Conservation (phyloP, 257 asterid genomes). For the Thymus quinquecostatus region DNA sequence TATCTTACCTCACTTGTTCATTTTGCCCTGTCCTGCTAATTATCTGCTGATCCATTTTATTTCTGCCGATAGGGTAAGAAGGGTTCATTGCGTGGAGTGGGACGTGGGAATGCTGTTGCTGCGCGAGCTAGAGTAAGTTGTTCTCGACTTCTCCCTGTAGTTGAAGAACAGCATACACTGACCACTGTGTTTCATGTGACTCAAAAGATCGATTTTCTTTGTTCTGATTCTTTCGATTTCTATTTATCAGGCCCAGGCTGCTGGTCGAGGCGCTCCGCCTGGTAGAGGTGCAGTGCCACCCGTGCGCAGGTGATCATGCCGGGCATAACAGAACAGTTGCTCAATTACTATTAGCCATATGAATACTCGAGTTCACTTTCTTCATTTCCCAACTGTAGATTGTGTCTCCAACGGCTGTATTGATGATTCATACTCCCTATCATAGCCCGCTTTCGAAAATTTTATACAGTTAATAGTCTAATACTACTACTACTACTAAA, state of each 20-base stretch:
- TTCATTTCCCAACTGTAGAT: conserved; percentile 1
- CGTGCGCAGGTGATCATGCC: conserved; percentile 60
- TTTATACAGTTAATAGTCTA: too few relatives aligned
- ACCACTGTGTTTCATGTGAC: not conserved
- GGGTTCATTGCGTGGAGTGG: conserved; percentile 87
- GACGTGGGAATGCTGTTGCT: conserved; percentile 95
- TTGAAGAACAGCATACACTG: not conserved
- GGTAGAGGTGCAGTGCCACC: conserved; percentile 89
- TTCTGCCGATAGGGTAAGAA: conserved; percentile 70
- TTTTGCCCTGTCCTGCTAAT: not conserved
- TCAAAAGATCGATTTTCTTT: not conserved
- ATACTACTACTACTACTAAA: too few relatives aligned
- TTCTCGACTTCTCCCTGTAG: too few relatives aligned
- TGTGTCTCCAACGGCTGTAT: not conserved
- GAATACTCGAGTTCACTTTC: conserved; percentile 10
- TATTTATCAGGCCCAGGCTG: conserved; percentile 74
- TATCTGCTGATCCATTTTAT: conserved; percentile 33
- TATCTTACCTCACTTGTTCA: conserved; percentile 30
- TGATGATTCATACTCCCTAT: too few relatives aligned
- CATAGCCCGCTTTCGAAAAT: too few relatives aligned
- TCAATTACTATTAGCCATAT: not conserved
- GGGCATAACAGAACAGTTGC: not conserved
- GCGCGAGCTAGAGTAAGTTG: conserved; percentile 87
- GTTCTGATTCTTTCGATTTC: conserved; percentile 24
- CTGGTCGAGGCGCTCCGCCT: conserved; percentile 89